Conservation (phyloP, 2,329 filamentous ascomycete genomes). For the Cytospora chrysosperma region DNA sequence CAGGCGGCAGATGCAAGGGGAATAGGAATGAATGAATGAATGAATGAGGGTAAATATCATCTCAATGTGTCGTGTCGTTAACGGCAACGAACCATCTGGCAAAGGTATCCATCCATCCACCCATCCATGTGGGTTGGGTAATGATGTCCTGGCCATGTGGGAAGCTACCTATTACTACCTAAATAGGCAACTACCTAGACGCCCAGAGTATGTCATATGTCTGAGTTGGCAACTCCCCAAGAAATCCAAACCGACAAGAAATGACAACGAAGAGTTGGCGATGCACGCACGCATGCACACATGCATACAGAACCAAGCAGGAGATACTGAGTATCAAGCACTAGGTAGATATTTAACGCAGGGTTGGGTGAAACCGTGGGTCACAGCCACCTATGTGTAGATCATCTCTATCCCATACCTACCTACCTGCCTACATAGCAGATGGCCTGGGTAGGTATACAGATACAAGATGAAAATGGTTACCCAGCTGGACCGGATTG, state of each 20-base stretch:
- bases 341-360: neutral
- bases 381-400: neutral
- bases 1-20: neutral
- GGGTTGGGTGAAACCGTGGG: neutral
- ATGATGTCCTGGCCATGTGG: neutral
- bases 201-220: neutral
- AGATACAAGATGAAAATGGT: neutral
- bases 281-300: neutral
- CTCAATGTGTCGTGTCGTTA: neutral
- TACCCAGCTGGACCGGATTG: neutral
- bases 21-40: too few species aligned
- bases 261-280: neutral
- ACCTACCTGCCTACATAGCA: too few species aligned
- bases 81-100: too few species aligned
- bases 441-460: too few species aligned
- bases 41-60: neutral
- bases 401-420: neutral
- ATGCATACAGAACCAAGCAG: too few species aligned
- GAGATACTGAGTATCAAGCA: neutral
- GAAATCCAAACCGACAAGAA: neutral
- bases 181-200: too few species aligned
- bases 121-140: too few species aligned
- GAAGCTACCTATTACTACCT: neutral
- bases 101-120: too few species aligned
- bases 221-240: neutral